Conservation (phyloP, 768 basidiomycete species). For the Lactarius hengduanensis region DNA sequence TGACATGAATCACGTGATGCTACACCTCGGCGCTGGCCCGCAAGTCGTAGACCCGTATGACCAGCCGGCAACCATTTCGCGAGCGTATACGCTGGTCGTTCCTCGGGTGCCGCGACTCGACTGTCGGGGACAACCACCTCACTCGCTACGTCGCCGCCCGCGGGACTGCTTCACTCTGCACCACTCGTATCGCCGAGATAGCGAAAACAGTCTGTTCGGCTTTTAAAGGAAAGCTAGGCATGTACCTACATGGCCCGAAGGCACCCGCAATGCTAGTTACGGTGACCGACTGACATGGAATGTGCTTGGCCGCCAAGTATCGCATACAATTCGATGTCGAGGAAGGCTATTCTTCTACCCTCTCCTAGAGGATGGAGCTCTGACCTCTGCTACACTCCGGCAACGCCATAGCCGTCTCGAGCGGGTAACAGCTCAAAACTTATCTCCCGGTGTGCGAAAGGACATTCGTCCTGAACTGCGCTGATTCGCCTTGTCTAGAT, state of each 20-base stretch:
- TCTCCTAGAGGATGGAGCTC: constrained; percentile 53
- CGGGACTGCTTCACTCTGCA: too few species aligned
- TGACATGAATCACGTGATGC: constrained; percentile 3
- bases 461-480: not conserved
- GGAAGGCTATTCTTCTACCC: constrained; percentile 39
- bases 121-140: too few species aligned
- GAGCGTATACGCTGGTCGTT: not conserved
- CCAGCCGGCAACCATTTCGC: too few species aligned
- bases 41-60: too few species aligned
- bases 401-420: constrained; percentile 44
- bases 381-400: constrained; percentile 56
- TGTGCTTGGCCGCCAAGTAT: constrained; percentile 22
- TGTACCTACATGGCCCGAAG: not conserved
- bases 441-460: not conserved
- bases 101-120: constrained; percentile 1
- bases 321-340: constrained; percentile 6
- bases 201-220: not conserved
- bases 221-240: constrained; percentile 8
- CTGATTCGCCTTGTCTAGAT: constrained; percentile 32
- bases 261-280: too few species aligned
- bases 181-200: not conserved
- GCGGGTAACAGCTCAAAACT: constrained; percentile 49
- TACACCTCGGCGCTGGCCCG: constrained; percentile 5
- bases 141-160: too few species aligned
- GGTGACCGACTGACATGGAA: constrained; percentile 17